Base-by-base conservation (phyloP, 495 filamentous ascomycete species). In the Monascus purpureus region DNA sequence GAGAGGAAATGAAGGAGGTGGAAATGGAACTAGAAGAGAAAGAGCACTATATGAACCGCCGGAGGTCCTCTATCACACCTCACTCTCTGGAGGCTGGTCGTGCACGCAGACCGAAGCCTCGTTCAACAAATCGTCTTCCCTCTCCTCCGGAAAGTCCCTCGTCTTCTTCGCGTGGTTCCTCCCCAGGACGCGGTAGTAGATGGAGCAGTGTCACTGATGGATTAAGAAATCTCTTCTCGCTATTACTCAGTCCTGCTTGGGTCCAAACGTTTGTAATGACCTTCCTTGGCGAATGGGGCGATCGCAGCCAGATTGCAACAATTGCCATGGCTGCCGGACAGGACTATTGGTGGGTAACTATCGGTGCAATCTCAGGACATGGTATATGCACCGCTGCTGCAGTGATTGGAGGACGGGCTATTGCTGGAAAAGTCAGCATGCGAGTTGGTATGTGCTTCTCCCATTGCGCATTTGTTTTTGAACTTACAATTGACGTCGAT, bases 231-330 rank as follows among this genome's bases (percentile, higher is more conserved):
- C 75, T 97, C 3, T 68, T 85, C 29, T 84, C 83, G 3, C 63
- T 97, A 6, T 63, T 97, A 2, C 65, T 97, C 12, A 92, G 82
- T 49, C 90, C 90, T 2, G 90, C 87, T 1, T 97, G 90, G 90
- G 90, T 97, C 9, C 90, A 97, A 55, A 97, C 92, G 4, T 97
- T 97, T 52, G 74, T 86, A 39, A 97, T 97, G 90, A 97, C 90
- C 2, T 97, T 97, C 59, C 61, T 97, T 17, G 90, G 90, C 7
- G 90, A 97, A 54, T 96, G 92, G 90, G 90, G 90, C 29, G 90
- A 97, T 48, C 76, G 90, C 38, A 92, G 82, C 48, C 90, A 97
- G 55, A 97, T 97, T 47, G 92, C 90, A 11, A 97, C 90, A 4
- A 94, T 97, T 47, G 90, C 90, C 24, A 97, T 97, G 90, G 92